Evolutionary conservation across 805 yeast genomes (phyloP), one percentile per base, ranked within the genome.

Genomic region (Komagataella pastoris): DNA sequence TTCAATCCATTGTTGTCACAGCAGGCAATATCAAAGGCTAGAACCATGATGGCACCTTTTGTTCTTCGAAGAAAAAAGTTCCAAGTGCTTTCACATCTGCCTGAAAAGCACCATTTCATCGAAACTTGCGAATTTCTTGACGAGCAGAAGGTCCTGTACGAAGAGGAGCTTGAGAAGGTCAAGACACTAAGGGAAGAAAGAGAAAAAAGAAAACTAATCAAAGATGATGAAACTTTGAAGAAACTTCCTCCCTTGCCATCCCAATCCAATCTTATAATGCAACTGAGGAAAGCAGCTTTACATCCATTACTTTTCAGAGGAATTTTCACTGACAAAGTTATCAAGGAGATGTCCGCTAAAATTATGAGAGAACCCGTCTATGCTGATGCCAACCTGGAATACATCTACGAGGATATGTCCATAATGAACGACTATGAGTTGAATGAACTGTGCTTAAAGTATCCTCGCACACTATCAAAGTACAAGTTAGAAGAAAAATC

Each of bases 21-120:
- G 57, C 95, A 91, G 67, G 95, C 99, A 0, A 89, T 93, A 55
- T 76, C 81, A 40, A 86, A 89, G 62, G 99, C 99, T 3, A 88
- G 88, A 64, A 85, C 93, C 4, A 91, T 93, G 97, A 91, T 93
- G 98, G 85, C 95, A 2, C 99, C 99, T 3, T 93, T 93, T 69
- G 91, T 93, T 7, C 71, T 93, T 60, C 77, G 99, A 66, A 81
- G 99, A 64, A 84, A 83, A 63, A 93, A 93, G 69, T 86, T 79
- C 52, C 97, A 91, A 66, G 99, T 93, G 6, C 75, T 93, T 65
- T 80, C 86, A 62, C 91, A 93, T 63, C 71, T 93, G 53, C 99
- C 99, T 1, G 73, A 76, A 30, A 93, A 93, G 62, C 68, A 71
- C 52, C 88, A 83, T 53, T 69, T 68, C 47, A 75, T 85, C 44